These are phyloP conservation scores for Cladophialophora exuberans DNA, from an alignment of 2,329 filamentous ascomycete species.

Conservation along the genomic window DNA sequence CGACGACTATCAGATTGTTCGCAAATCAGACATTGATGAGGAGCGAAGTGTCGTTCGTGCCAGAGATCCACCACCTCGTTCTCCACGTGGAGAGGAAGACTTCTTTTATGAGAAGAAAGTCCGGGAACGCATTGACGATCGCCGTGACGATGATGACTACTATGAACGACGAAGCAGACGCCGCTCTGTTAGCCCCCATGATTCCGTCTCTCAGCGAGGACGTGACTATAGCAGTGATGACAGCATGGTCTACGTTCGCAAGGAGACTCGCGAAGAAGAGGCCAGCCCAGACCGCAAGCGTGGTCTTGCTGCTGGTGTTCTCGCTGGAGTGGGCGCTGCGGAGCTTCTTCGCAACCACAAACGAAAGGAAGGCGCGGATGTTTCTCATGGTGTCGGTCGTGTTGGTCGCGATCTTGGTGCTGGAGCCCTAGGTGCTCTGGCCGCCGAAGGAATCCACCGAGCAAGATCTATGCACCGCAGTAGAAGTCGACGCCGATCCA, in stretches of 20 bases:
- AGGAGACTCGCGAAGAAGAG: slow-evolving; percentile 43
- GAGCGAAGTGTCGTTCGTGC: slow-evolving; percentile 40
- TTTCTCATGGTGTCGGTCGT: slow-evolving; percentile 54
- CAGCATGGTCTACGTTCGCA: slow-evolving; percentile 63
- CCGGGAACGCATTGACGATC: slow-evolving; percentile 32
- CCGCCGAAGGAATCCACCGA: slow-evolving; percentile 60
- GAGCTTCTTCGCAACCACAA: slow-evolving; percentile 62
- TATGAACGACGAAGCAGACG: slow-evolving; percentile 62
- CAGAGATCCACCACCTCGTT: slow-evolving; percentile 32
- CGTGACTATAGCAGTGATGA: slow-evolving; percentile 62
- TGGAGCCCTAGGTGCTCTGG: slow-evolving; percentile 63
- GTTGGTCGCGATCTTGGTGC: slow-evolving; percentile 59
- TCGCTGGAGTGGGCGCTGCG: slow-evolving; percentile 64
- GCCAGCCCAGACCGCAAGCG: slow-evolving; percentile 54
- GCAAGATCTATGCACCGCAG: slow-evolving; percentile 54
- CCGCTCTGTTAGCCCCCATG: slow-evolving; percentile 54
- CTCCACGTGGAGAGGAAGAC: slow-evolving; percentile 33
- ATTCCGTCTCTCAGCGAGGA: slow-evolving; percentile 56
- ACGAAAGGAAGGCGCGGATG: slow-evolving; percentile 59
- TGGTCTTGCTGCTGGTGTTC: slow-evolving; percentile 64
- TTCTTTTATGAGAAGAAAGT: slow-evolving; percentile 37
- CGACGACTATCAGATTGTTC: slow-evolving; percentile 64
- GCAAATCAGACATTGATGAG: slow-evolving; percentile 61
- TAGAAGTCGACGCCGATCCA: slow-evolving; percentile 45
- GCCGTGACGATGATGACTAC: slow-evolving; percentile 64